A percentile compares a stretch with the other conserved stretches of the same genome.
phyloP scores from a whole-genome alignment of 768 basidiomycete genomes.

The Scleroderma citrinum region DNA sequence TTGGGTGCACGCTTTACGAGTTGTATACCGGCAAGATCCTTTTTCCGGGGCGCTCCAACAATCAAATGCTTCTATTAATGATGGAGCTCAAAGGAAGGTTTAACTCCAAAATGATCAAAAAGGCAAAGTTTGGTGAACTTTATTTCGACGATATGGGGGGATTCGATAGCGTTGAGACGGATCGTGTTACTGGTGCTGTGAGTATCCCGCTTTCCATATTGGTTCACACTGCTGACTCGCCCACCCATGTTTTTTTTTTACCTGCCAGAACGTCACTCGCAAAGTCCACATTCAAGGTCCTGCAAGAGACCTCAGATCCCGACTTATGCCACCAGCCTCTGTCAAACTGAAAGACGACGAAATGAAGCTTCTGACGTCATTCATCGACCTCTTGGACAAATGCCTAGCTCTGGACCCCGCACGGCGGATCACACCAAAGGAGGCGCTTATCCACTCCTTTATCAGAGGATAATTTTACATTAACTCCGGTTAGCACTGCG shows the following conservation, averaged over 20 bases:
- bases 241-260: not conserved
- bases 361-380: constrained; percentile 66
- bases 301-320: constrained; percentile 68
- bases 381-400: constrained; percentile 89
- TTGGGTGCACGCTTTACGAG: constrained; percentile 96
- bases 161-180: constrained; percentile 78
- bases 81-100: constrained; percentile 97
- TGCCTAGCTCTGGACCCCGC: constrained; percentile 84
- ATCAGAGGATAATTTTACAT: constrained; percentile 54
- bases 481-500: constrained; percentile 5
- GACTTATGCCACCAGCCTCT: constrained; percentile 74
- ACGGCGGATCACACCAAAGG: constrained; percentile 82
- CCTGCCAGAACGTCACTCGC: constrained; percentile 71
- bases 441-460: constrained; percentile 85
- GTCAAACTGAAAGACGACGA: constrained; percentile 88
- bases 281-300: constrained; percentile 84
- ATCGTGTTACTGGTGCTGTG: constrained; percentile 79
- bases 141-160: constrained; percentile 93
- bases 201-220: constrained; percentile 29
- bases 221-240: constrained; percentile 15
- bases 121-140: constrained; percentile 83
- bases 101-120: constrained; percentile 91
- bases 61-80: constrained; percentile 96
- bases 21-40: constrained; percentile 96
- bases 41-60: constrained; percentile 94